phyloP scores from a whole-genome alignment of 2,329 filamentous ascomycete genomes.

The Nannizziopsis arthrosporioides region DNA sequence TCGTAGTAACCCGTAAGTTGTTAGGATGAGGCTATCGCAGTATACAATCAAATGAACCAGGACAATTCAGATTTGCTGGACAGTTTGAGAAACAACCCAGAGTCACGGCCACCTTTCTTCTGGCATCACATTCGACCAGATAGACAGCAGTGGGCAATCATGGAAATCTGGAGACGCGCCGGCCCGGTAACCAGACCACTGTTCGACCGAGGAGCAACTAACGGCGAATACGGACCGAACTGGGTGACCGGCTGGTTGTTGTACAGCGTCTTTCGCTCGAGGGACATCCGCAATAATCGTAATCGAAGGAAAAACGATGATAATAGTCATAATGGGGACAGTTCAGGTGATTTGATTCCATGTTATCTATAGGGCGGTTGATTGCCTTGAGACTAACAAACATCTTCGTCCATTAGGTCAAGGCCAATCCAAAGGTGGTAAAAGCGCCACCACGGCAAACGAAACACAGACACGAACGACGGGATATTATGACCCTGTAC shows the following conservation, averaged over 20 bases:
- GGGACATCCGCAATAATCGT: constrained; percentile 37
- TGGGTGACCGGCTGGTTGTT: constrained; percentile 38
- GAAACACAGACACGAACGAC: constrained; percentile 18
- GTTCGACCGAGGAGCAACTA: constrained; percentile 32
- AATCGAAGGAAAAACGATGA: constrained; percentile 31
- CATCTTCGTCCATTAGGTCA: constrained; percentile 12
- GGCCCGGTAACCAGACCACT: constrained; percentile 28
- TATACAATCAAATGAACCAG: constrained; percentile 34
- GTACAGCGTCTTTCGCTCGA: constrained; percentile 38
- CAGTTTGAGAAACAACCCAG: constrained; percentile 28
- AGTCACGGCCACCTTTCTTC: constrained; percentile 33
- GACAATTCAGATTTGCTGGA: constrained; percentile 33
- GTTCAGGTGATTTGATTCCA: constrained; percentile 11
- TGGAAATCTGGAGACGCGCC: constrained; percentile 34
- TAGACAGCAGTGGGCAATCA: constrained; percentile 32
- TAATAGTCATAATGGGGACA: constrained; percentile 9
- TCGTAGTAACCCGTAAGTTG: neutral
- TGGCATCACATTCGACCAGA: constrained; percentile 38
- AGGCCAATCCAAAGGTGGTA: constrained; percentile 18
- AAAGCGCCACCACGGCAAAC: constrained; percentile 18
- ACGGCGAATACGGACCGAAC: constrained; percentile 36
- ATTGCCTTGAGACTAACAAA: constrained; percentile 1
- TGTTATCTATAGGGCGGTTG: constrained; percentile 11
- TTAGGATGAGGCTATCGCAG: constrained; percentile 36
- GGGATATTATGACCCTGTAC: constrained; percentile 32